phyloP scores from a whole-genome alignment of 495 filamentous ascomycete species.

The Neurospora tetraspora region DNA sequence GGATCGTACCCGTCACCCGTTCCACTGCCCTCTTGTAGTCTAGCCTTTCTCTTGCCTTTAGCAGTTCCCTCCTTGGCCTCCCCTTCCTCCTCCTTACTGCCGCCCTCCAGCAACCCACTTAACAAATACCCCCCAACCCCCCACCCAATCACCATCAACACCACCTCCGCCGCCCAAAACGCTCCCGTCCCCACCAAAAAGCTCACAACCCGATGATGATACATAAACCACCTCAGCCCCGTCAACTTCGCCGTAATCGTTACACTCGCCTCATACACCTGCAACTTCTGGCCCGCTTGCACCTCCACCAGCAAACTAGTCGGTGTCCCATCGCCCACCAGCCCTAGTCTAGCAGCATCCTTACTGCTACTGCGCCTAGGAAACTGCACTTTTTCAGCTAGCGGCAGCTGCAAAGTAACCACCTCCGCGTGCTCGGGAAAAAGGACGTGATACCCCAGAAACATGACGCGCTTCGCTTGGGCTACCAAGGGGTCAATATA shows the following conservation, averaged over 20 bases:
- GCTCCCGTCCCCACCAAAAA: slow-evolving; percentile 54
- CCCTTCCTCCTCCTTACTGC: neutral
- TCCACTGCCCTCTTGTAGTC: neutral
- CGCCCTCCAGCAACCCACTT: neutral
- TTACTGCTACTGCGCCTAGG: neutral
- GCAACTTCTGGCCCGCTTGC: slow-evolving; percentile 53
- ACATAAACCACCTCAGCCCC: slow-evolving; percentile 81
- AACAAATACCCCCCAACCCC: neutral
- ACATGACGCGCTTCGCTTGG: slow-evolving; percentile 29
- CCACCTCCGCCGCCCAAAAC: slow-evolving; percentile 69
- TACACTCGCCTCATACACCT: slow-evolving; percentile 62
- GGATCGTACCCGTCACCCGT: neutral
- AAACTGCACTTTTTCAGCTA: slow-evolving; percentile 26
- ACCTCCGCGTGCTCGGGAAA: slow-evolving; percentile 30
- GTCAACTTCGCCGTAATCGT: slow-evolving; percentile 60
- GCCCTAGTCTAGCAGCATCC: slow-evolving; percentile 52
- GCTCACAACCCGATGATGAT: slow-evolving; percentile 57
- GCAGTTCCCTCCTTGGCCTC: neutral
- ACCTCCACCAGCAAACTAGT: slow-evolving; percentile 52
- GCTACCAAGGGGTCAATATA: slow-evolving; percentile 31
- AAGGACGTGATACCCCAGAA: slow-evolving; percentile 33
- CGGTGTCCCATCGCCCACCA: slow-evolving; percentile 49
- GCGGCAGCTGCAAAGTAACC: slow-evolving; percentile 48
- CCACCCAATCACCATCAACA: slow-evolving; percentile 39
- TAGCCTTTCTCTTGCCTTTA: neutral